A percentile compares a stretch with the other conserved stretches of the same genome.
phyloP scores from a whole-genome alignment of 2,329 filamentous ascomycete species.

The Fusarium mexicanum region DNA sequence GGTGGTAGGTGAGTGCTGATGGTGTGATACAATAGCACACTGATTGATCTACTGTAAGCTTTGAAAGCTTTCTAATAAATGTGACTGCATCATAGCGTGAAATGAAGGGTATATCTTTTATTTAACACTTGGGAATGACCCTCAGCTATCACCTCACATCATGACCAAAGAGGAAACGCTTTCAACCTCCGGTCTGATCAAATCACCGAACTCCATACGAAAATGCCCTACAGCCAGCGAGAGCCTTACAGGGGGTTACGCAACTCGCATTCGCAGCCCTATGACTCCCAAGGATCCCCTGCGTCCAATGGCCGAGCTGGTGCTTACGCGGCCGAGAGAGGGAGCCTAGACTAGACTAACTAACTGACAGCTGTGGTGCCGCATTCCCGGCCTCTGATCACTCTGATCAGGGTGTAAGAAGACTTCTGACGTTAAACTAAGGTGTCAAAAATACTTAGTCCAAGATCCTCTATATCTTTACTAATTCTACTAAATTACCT shows the following conservation, averaged over 20 bases:
- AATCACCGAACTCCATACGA: background rate
- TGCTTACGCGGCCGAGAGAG: conserved; percentile 39
- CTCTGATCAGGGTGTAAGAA: background rate
- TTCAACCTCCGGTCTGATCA: background rate
- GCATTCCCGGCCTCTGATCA: background rate
- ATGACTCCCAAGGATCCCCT: conserved; percentile 31
- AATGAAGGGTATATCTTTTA: conserved; percentile 9
- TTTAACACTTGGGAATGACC: conserved; percentile 2
- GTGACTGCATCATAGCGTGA: background rate
- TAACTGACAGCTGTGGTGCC: conserved; percentile 10
- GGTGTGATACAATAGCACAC: background rate
- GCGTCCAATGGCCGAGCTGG: conserved; percentile 21
- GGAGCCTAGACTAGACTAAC: conserved; percentile 3
- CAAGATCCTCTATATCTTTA: too few species aligned
- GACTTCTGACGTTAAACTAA: too few species aligned
- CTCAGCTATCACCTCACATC: background rate
- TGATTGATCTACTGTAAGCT: background rate
- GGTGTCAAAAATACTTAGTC: too few species aligned
- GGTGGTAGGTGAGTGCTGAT: background rate
- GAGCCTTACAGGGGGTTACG: conserved; percentile 25
- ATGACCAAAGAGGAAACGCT: background rate
- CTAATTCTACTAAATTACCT: too few species aligned
- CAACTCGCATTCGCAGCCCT: conserved; percentile 39
- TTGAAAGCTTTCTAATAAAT: background rate
- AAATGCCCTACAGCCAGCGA: background rate